A percentile compares a stretch with the other conserved stretches of the same genome.
Conservation (phyloP, 108 stramenopile genomes). For the Pseudonitzschia pungens region DNA sequence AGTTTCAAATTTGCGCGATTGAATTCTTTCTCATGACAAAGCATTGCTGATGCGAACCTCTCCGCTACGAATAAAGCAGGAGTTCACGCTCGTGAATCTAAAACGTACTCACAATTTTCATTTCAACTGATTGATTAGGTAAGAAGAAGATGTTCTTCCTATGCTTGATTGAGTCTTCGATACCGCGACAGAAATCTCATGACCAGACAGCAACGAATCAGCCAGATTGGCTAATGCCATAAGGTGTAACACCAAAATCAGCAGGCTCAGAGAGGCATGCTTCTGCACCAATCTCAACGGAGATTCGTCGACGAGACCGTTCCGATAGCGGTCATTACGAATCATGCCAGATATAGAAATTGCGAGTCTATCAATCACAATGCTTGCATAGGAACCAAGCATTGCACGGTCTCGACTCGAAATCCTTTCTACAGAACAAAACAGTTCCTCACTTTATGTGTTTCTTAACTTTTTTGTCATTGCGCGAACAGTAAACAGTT, state of each 20-base stretch:
- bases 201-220: neutral
- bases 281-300: neutral
- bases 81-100: neutral
- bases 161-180: neutral
- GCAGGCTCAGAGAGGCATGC: neutral
- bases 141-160: conserved; percentile 14
- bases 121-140: conserved; percentile 14
- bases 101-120: conserved; percentile 16
- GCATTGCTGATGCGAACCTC: neutral
- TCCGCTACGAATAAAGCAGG: neutral
- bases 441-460: neutral
- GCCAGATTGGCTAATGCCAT: neutral
- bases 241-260: neutral
- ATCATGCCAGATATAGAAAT: too few species aligned
- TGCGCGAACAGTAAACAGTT: conserved; percentile 1
- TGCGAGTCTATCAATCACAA: too few species aligned
- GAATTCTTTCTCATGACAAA: conserved; percentile 12
- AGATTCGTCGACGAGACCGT: neutral
- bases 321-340: neutral
- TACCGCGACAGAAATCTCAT: too few species aligned
- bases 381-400: too few species aligned
- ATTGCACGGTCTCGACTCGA: too few species aligned
- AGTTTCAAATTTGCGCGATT: neutral
- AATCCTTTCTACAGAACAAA: too few species aligned
- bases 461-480: neutral